These are phyloP conservation scores for Populus tremula DNA, from an alignment of 345 rosid genomes.

Conservation along the genomic window DNA sequence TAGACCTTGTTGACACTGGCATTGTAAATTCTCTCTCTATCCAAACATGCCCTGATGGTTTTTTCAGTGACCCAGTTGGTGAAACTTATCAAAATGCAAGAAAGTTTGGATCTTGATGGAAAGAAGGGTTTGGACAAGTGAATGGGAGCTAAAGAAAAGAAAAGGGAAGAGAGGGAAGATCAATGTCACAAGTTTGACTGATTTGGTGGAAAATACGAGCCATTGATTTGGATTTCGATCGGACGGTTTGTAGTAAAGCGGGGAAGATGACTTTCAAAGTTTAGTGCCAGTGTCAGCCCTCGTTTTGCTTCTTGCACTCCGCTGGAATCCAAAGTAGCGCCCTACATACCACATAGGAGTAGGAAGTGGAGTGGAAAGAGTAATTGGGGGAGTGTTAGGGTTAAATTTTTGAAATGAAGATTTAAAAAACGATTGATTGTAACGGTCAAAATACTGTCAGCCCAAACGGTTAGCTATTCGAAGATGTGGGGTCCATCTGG, in stretches of 20 bases:
- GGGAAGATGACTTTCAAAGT: conserved; percentile 29
- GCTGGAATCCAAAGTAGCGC: background rate
- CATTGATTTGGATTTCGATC: conserved; percentile 28
- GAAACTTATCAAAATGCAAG: conserved; percentile 20
- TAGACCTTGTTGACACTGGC: conserved; percentile 89
- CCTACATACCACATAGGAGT: fast-evolving
- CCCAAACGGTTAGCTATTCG: conserved; percentile 31
- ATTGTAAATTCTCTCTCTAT: conserved; percentile 43
- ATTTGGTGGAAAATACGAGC: conserved; percentile 19
- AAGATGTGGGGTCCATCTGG: conserved; percentile 23
- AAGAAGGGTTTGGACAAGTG: background rate
- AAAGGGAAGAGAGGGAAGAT: conserved; percentile 22
- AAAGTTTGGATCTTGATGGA: conserved; percentile 3
- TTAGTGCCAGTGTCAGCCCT: conserved; percentile 22
- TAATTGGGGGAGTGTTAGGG: conserved; percentile 14
- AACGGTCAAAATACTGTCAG: conserved; percentile 61
- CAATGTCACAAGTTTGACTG: conserved; percentile 15
- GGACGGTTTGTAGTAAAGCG: conserved; percentile 39
- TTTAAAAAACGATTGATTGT: conserved; percentile 30
- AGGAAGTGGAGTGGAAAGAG: conserved; percentile 25
- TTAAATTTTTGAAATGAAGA: conserved; percentile 13
- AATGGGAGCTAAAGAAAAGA: background rate
- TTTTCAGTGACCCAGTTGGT: conserved; percentile 23
- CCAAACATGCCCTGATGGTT: conserved; percentile 44
- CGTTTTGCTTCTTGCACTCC: conserved; percentile 23